Evolutionary conservation across 176 grass and related monocot genomes (phyloP), one percentile per base, ranked within the genome.

Genomic region (Phyllostachys edulis): DNA sequence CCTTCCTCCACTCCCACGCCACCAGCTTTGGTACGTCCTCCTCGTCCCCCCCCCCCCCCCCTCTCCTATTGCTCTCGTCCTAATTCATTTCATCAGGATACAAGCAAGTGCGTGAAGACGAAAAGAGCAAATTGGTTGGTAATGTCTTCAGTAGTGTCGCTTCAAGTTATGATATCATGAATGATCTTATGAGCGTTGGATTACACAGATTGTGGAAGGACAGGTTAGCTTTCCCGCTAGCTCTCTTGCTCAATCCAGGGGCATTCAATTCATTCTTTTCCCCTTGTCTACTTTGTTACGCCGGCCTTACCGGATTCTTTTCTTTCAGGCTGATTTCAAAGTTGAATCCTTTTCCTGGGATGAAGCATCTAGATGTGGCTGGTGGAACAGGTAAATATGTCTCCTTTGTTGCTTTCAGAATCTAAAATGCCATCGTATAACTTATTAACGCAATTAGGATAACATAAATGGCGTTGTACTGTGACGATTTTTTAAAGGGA

Each of bases 331-430:
- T 98, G 41, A 76, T 98, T 65, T 93, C 93, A 2, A 89, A 95
- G 70, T 49, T 98, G 59, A 88, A 90, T 80, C 93, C 96, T 64
- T 98, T 98, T 81, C 96, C 93, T 20, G 89, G 93, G 46, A 95
- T 95, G 96, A 98, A 98, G 63, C 96, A 98, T 83, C 91, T 98
- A 5, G 96, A 95, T 51, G 96, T 98, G 40, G 91, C 96, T 73
- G 96, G 96, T 80, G 96, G 96, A 47, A 98, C 93, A 88, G 95
- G 95, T 93, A 92, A 50, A 41, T 51, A 37, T 75, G 51, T 14
- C 34, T 80, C 42, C 63, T 16, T 7, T 67, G 52, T 21, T 55
- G 52, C 68, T 16, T 65, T 75, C 42, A 2, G 44, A 70, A 49
- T 83, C n/a, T 74, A 71, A 56, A 45, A 66, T 39, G 27, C 1